These are phyloP conservation scores for Lentinus polychrous DNA, from an alignment of 1,284 basidiomycete genomes.

Conservation along the genomic window DNA sequence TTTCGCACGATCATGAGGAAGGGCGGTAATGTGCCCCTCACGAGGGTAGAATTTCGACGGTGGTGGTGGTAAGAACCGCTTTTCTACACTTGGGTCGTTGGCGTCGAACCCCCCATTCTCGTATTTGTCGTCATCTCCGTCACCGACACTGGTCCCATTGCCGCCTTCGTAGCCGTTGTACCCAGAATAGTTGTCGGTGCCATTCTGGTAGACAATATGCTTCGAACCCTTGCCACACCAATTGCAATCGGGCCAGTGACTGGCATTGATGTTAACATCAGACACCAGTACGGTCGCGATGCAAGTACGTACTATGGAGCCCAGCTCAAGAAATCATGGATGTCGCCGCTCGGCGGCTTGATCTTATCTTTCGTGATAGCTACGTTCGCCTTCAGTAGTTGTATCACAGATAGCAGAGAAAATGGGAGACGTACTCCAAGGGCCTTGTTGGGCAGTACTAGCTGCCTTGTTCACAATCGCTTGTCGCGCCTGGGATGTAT, in stretches of 20 bases:
- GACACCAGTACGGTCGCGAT: neutral
- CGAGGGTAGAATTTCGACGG: constrained; percentile 6
- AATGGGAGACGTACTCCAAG: constrained; percentile 39
- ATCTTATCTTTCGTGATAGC: constrained; percentile 19
- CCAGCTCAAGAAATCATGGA: constrained; percentile 49
- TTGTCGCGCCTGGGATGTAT: constrained; percentile 34
- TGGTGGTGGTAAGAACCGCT: neutral
- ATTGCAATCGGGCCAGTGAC: constrained; percentile 57
- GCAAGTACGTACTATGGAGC: constrained; percentile 47
- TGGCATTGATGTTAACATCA: too few species aligned
- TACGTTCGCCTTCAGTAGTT: constrained; percentile 4
- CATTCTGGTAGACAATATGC: constrained; percentile 20
- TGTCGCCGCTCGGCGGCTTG: constrained; percentile 31
- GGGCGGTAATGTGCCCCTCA: constrained; percentile 2
- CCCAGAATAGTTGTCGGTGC: constrained; percentile 9
- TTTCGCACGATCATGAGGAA: constrained; percentile 16
- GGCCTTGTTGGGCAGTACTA: constrained; percentile 35
- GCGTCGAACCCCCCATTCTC: neutral
- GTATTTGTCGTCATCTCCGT: neutral
- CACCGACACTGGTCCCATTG: constrained; percentile 1
- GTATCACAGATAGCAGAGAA: constrained; percentile 17
- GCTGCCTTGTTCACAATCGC: constrained; percentile 40
- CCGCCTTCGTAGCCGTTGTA: constrained; percentile 11
- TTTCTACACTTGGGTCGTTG: neutral
- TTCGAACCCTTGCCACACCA: constrained; percentile 26